Conservation (phyloP, 495 filamentous ascomycete genomes). For the Achaetomiella virescens region DNA sequence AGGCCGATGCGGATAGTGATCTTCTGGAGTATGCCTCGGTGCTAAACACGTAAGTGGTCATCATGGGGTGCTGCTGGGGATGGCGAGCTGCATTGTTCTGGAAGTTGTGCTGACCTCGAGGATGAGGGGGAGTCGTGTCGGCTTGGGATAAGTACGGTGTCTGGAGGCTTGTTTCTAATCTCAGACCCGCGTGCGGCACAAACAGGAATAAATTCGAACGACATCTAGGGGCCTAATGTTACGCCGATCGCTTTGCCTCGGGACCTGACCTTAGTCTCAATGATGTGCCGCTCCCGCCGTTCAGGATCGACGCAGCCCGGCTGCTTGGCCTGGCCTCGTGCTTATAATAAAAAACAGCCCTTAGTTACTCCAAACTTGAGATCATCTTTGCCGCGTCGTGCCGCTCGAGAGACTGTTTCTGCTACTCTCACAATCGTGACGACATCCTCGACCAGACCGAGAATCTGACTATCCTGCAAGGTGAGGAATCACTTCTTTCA, state of each 20-base stretch:
- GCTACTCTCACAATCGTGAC: background rate
- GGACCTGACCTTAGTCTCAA: background rate
- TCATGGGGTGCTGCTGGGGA: too few relatives aligned
- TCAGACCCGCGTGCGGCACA: background rate
- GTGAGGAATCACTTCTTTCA: too few relatives aligned
- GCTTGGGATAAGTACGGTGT: background rate
- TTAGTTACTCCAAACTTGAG: background rate
- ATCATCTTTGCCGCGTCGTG: background rate
- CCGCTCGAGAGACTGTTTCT: background rate
- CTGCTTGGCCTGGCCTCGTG: background rate
- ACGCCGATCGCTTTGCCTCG: background rate
- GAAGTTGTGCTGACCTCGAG: too few relatives aligned
- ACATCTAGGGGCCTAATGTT: conserved; percentile 1
- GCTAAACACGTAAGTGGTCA: too few relatives aligned
- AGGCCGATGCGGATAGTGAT: too few relatives aligned
- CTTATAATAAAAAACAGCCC: too few relatives aligned
- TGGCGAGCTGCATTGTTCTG: too few relatives aligned
- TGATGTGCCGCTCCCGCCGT: background rate
- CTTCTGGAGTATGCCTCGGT: too few relatives aligned
- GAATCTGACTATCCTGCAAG: too few relatives aligned
- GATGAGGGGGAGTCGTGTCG: too few relatives aligned
- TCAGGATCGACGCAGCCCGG: background rate
- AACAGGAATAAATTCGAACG: too few relatives aligned
- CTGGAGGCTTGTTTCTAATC: background rate
- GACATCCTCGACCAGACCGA: too few relatives aligned